Conservation (phyloP, 257 asterid species). For the Hygrophila difformis region DNA sequence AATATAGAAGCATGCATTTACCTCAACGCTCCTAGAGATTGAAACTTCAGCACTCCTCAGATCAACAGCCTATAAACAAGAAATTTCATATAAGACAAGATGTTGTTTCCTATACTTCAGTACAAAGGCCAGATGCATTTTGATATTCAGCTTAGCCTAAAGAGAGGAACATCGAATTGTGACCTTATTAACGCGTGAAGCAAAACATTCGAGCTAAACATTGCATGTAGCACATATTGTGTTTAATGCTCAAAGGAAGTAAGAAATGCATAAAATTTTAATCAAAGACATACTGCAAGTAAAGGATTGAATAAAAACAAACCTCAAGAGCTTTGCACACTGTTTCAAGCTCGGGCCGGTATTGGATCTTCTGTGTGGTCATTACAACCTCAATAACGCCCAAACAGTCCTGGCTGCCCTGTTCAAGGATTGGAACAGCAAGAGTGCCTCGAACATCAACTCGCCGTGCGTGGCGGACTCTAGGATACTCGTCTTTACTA, state of each 20-base stretch:
- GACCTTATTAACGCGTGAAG: no score
- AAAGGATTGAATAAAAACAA: neutral
- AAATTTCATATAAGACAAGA: constrained; percentile 10
- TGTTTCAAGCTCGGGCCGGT: constrained; percentile 68
- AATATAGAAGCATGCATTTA: constrained; percentile 16
- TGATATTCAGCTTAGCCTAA: neutral
- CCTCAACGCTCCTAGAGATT: constrained; percentile 34
- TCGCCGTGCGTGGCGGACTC: constrained; percentile 67
- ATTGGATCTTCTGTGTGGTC: constrained; percentile 76
- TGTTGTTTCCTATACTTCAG: neutral
- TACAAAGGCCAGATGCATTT: neutral
- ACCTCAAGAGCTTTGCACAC: constrained; percentile 96
- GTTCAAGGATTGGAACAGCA: constrained; percentile 87
- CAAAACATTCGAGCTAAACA: no score
- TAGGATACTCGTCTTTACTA: constrained; percentile 62
- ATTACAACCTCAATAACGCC: constrained; percentile 86
- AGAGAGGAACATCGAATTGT: no score
- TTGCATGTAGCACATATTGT: no score
- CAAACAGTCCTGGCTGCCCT: constrained; percentile 64
- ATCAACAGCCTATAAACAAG: constrained; percentile 65
- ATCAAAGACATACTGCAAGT: neutral
- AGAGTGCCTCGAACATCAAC: constrained; percentile 80
- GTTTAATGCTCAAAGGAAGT: no score
- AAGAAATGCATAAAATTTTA: constrained; percentile 3
- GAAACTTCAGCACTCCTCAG: constrained; percentile 51